A percentile compares a stretch with the other conserved stretches of the same genome.
These are phyloP conservation scores for Triangularia setosa DNA, from an alignment of 2,329 filamentous ascomycete genomes.

Conservation along the genomic window DNA sequence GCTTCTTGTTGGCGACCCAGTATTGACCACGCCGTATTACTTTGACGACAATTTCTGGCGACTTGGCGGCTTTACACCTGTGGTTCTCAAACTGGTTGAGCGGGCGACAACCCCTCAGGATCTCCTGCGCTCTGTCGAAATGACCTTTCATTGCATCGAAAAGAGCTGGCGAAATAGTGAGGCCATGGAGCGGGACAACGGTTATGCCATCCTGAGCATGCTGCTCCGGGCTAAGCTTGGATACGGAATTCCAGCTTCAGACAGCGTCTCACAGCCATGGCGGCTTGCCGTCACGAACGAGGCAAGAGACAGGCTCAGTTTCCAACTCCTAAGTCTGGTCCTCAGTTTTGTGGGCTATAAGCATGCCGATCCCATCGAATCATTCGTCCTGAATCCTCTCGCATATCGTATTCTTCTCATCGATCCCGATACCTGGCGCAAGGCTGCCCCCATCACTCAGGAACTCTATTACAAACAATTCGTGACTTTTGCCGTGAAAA, in stretches of 20 bases:
- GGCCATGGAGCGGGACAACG: constrained; percentile 94
- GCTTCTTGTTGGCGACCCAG: constrained; percentile 76
- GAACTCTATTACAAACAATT: constrained; percentile 93
- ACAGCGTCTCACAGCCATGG: constrained; percentile 30
- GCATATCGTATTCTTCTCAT: constrained; percentile 90
- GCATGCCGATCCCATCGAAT: constrained; percentile 72
- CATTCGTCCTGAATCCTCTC: constrained; percentile 91
- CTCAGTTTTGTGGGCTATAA: constrained; percentile 88
- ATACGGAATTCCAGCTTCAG: constrained; percentile 38
- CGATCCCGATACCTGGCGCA: constrained; percentile 90
- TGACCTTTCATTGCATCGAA: constrained; percentile 79
- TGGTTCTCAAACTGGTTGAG: constrained; percentile 81
- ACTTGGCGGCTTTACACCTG: constrained; percentile 82
- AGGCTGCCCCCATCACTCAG: constrained; percentile 70
- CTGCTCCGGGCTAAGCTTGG: constrained; percentile 81
- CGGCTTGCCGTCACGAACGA: constrained; percentile 46
- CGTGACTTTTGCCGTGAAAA: constrained; percentile 78
- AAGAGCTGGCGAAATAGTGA: constrained; percentile 97
- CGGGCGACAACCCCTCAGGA: constrained; percentile 66
- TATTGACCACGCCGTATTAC: constrained; percentile 75
- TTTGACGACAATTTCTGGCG: constrained; percentile 92
- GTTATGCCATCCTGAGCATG: constrained; percentile 82
- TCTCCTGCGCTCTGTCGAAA: constrained; percentile 72
- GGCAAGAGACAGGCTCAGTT: constrained; percentile 52
- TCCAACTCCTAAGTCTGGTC: constrained; percentile 70